phyloP scores from a whole-genome alignment of 164 flowering plant genomes.

The Dillenia turbinata region DNA sequence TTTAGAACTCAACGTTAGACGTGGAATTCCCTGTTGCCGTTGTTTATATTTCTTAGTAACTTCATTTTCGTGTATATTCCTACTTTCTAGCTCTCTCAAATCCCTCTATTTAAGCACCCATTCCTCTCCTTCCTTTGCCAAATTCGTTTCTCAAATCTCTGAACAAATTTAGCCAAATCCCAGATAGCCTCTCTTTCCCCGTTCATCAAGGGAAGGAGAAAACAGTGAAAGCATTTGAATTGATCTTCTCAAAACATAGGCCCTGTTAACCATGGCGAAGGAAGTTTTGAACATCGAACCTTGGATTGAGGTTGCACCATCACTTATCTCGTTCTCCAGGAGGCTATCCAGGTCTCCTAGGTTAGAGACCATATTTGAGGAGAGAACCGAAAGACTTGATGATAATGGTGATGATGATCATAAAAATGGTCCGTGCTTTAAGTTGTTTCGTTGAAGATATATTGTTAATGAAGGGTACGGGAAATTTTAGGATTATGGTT shows the following conservation, averaged over 20 bases:
- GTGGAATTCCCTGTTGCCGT: background rate
- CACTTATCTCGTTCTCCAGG: background rate
- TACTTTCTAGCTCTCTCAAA: background rate
- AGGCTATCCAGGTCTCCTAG: slow-evolving; percentile 10
- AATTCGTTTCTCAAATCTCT: background rate
- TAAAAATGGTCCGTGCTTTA: background rate
- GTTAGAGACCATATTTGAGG: slow-evolving; percentile 15
- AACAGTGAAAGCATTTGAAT: background rate
- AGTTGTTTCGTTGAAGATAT: background rate
- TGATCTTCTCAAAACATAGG: no score
- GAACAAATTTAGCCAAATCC: background rate
- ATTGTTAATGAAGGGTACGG: background rate
- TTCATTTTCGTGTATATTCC: background rate
- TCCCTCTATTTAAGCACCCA: background rate
- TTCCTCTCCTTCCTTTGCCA: background rate
- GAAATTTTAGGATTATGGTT: no score
- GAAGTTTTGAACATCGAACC: background rate
- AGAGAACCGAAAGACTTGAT: slow-evolving; percentile 4
- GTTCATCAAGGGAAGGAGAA: background rate
- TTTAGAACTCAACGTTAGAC: no score
- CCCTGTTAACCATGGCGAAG: background rate
- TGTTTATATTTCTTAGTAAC: background rate
- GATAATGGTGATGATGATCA: slow-evolving; percentile 1
- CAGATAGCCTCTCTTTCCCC: background rate
- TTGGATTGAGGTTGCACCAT: slow-evolving; percentile 12